Evolutionary conservation across 768 basidiomycete genomes (phyloP).

Genomic region (Podaxis mareebaensis): DNA sequence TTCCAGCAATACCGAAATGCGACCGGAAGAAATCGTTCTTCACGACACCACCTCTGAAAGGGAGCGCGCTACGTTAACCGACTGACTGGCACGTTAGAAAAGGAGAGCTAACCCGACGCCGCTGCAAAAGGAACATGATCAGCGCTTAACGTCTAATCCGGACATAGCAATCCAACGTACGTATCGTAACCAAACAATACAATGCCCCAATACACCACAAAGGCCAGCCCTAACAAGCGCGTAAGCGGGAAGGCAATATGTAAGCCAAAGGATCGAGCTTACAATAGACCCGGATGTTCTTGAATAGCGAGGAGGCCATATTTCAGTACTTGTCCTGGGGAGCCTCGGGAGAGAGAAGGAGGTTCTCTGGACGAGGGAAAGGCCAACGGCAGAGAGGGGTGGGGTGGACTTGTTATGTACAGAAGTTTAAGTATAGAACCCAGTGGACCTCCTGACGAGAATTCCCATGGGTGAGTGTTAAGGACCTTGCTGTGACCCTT

Average conservation of each 20-base stretch:
- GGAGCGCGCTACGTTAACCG: background rate
- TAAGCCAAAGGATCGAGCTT: constrained; percentile 21
- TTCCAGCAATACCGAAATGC: constrained; percentile 54
- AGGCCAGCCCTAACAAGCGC: constrained; percentile 57
- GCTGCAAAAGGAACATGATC: constrained; percentile 17
- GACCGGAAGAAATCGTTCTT: constrained; percentile 57
- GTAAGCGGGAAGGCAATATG: background rate
- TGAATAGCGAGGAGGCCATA: constrained; percentile 14
- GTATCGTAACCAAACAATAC: constrained; percentile 84
- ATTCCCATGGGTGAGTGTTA: background rate
- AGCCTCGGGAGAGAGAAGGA: background rate
- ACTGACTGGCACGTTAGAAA: no score
- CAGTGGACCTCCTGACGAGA: background rate
- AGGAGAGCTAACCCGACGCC: constrained; percentile 25
- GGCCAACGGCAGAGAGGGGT: background rate
- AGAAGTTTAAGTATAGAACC: constrained; percentile 9
- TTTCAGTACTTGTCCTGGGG: background rate
- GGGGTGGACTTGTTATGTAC: background rate
- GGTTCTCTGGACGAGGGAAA: background rate
- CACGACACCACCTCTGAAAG: constrained; percentile 68
- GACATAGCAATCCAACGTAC: constrained; percentile 35
- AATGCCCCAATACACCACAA: constrained; percentile 77
- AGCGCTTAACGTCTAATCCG: constrained; percentile 1
- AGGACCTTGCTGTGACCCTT: background rate
- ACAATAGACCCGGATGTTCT: constrained; percentile 72